These are phyloP conservation scores for Fusarium dlaminii DNA, from an alignment of 2,329 filamentous ascomycete species.

Conservation along the genomic window DNA sequence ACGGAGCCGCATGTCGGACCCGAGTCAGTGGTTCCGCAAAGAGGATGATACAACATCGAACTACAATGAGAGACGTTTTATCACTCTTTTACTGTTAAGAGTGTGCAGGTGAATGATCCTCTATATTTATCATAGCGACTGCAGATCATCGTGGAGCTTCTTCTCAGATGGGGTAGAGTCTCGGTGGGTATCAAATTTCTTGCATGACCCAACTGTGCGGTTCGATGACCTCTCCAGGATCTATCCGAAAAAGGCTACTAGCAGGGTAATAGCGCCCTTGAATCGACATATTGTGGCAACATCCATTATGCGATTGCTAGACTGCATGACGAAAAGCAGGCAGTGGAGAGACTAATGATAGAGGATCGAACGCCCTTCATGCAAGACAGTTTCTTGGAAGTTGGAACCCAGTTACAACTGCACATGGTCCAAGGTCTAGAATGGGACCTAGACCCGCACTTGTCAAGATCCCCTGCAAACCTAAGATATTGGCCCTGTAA, in stretches of 20 bases:
- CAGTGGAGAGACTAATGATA: not conserved
- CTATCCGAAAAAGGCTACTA: not conserved
- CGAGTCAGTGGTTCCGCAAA: not conserved
- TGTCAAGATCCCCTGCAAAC: not conserved
- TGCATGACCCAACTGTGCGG: not conserved
- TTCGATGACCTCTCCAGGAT: not conserved
- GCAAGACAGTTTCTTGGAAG: not conserved
- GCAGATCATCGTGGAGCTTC: not conserved
- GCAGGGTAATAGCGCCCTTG: not conserved
- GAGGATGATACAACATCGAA: not conserved
- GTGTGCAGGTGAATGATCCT: rapidly evolving
- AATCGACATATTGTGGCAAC: not conserved
- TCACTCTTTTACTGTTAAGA: rapidly evolving
- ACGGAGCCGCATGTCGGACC: slow-evolving; percentile 20
- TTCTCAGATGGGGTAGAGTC: not conserved
- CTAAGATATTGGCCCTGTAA: not conserved
- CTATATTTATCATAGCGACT: not conserved
- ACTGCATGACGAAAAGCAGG: not conserved
- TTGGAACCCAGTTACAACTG: not conserved
- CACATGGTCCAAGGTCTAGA: not conserved
- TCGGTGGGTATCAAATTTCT: rapidly evolving
- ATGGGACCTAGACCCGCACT: not conserved
- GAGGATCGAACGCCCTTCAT: not conserved
- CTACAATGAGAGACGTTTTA: not conserved
- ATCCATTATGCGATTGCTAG: not conserved